These are phyloP conservation scores for Agrocybe pediades DNA, from an alignment of 768 basidiomycete species.

Conservation along the genomic window DNA sequence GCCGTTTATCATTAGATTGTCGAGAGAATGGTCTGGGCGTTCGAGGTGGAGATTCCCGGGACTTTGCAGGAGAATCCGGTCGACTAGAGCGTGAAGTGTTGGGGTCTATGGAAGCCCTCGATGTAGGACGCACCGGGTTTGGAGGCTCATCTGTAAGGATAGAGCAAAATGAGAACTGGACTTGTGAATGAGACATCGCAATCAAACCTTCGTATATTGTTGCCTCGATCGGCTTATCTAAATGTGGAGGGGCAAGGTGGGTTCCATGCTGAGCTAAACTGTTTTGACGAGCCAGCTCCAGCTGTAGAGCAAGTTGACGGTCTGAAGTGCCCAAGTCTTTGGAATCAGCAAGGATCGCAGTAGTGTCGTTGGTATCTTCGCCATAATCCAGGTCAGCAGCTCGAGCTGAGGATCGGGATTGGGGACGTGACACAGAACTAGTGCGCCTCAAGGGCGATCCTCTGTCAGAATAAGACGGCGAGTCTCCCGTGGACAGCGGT, in stretches of 20 bases:
- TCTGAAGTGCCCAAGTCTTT: conserved; percentile 65
- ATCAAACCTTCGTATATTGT: conserved; percentile 79
- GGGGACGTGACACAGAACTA: conserved; percentile 33
- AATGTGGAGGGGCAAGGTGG: conserved; percentile 33
- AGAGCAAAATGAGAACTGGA: conserved; percentile 5
- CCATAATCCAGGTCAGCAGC: conserved; percentile 42
- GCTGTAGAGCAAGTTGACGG: conserved; percentile 70
- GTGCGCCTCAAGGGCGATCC: conserved; percentile 42
- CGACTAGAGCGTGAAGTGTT: conserved; percentile 43
- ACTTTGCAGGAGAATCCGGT: conserved; percentile 42
- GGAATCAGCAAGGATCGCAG: conserved; percentile 34
- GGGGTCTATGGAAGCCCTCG: conserved; percentile 50
- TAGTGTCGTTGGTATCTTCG: conserved; percentile 49
- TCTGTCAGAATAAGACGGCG: conserved; percentile 41
- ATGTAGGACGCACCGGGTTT: conserved; percentile 51
- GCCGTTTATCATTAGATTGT: conserved; percentile 58
- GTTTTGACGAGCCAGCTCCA: conserved; percentile 84
- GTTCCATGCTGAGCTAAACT: conserved; percentile 73
- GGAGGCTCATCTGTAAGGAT: conserved; percentile 72
- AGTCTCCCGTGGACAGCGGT: conserved; percentile 43
- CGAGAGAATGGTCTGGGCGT: conserved; percentile 47
- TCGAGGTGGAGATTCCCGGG: conserved; percentile 32
- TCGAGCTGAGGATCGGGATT: conserved; percentile 34
- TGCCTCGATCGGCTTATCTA: conserved; percentile 55
- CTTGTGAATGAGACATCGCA: conserved; percentile 10